Evolutionary conservation across 2,329 filamentous ascomycete genomes (phyloP).

Genomic region (Penicillium palitans): DNA sequence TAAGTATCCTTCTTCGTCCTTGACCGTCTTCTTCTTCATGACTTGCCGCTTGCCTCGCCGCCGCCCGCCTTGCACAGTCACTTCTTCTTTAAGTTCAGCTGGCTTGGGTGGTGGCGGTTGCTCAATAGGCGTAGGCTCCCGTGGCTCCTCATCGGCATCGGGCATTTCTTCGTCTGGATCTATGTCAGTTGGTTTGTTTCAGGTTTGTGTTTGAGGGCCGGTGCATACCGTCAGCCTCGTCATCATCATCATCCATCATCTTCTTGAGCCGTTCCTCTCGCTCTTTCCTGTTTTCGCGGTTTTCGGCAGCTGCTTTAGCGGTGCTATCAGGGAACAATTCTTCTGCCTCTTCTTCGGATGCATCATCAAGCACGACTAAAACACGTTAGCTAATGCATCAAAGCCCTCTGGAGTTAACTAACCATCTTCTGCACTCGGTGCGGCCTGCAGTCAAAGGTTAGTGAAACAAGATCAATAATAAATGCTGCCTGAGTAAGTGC

Average conservation of each 20-base stretch:
- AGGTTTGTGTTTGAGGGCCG: conserved; percentile 40
- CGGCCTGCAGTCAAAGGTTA: background rate
- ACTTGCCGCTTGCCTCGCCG: conserved; percentile 75
- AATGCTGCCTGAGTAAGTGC: background rate
- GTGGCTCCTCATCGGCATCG: conserved; percentile 50
- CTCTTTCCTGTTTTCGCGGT: conserved; percentile 56
- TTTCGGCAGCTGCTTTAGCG: conserved; percentile 39
- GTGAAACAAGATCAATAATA: background rate
- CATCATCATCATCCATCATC: conserved; percentile 68
- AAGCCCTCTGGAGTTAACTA: conserved; percentile 15
- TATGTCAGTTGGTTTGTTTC: conserved; percentile 26
- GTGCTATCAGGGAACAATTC: conserved; percentile 49
- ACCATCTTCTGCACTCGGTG: conserved; percentile 50
- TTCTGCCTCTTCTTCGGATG: conserved; percentile 59
- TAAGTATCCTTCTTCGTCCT: conserved; percentile 87
- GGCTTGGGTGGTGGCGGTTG: conserved; percentile 44
- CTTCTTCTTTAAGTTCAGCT: conserved; percentile 50
- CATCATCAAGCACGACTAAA: conserved; percentile 52
- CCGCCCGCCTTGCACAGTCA: conserved; percentile 62
- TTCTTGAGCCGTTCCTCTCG: conserved; percentile 65
- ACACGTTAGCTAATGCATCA: conserved; percentile 28
- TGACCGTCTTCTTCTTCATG: conserved; percentile 82
- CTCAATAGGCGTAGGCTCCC: conserved; percentile 40
- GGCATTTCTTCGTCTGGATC: conserved; percentile 58
- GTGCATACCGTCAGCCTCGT: conserved; percentile 37